Base-by-base conservation (phyloP, 2,329 filamentous ascomycete genomes). In the Fusarium torulosum region DNA sequence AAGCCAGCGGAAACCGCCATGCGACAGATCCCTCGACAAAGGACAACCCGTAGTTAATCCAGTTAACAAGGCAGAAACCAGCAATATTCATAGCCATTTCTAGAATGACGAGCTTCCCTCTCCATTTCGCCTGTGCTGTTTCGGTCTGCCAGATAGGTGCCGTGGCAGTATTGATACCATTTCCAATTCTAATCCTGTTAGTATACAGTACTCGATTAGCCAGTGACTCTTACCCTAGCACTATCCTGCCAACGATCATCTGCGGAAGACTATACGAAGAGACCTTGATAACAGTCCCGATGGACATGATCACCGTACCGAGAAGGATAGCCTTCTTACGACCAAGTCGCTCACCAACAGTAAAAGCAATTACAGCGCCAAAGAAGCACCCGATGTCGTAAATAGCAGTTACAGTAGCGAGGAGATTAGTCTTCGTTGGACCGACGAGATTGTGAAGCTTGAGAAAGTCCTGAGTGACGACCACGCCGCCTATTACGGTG, bases 1-100 rank as follows among this genome's bases (percentile, higher is more conserved):
- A 79, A 1, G 80, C 81, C 2, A 84, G 67, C 45, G 82, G 76
- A 58, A 83, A 80, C 20, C 82, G 71, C 80, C 81, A 82, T 53
- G 79, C 73, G 40, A 79, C 57, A 21, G 72, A 46, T 70, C 63
- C 37, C 76, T 75, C 21, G 3, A 63, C 52, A 51, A 76, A 77
- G 1, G 77, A 80, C 7, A 81, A 57, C 2, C 75, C 79, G 45
- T 77, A 81, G 45, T 75, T 80, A 25, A 81, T 74, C 79, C 78
- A 82, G 58, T 81, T 67, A 11, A 63, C 55, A 4, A 69, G 57
- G 5, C 40, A 64, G 31, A 66, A 57, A 2, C 68, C 68, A 2
- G 66, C 54, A 20, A 68, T 63, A 10, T 57, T 70, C 46, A 63
- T 51, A 6, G 51, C 46, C 57, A 70, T 40, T 4, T 71, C 51